Percentiles rank a stretch among this genome's conserved stretches.
phyloP scores from a whole-genome alignment of 495 filamentous ascomycete species.

The Aspergillus ostianus region DNA sequence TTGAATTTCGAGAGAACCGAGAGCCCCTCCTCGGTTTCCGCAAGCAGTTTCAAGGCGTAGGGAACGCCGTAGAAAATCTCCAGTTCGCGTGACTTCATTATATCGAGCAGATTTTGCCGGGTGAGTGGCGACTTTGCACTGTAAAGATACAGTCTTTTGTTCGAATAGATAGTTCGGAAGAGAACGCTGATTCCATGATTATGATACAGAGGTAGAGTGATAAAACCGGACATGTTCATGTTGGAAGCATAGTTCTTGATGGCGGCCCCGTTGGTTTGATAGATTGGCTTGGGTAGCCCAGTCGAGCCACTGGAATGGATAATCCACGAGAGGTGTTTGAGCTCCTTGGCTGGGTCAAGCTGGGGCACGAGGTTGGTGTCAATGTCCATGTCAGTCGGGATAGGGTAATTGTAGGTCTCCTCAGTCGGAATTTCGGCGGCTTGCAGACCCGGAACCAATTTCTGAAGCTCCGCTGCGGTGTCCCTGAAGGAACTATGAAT shows the following conservation, averaged over 20 bases:
- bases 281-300: constrained; percentile 57
- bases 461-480: constrained; percentile 24
- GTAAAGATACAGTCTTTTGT: constrained; percentile 45
- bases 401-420: constrained; percentile 20
- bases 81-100: constrained; percentile 42
- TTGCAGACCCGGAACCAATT: constrained; percentile 16
- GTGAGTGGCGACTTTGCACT: constrained; percentile 53
- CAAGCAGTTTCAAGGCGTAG: constrained; percentile 54
- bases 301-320: constrained; percentile 59
- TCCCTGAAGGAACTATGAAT: constrained; percentile 23
- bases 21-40: constrained; percentile 48
- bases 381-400: constrained; percentile 10
- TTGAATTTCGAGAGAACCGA: constrained; percentile 42
- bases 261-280: constrained; percentile 34
- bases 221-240: constrained; percentile 40
- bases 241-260: constrained; percentile 33
- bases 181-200: constrained; percentile 46
- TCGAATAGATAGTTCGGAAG: constrained; percentile 45
- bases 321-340: constrained; percentile 45
- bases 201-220: constrained; percentile 55
- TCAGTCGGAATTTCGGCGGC: constrained; percentile 18
- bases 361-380: constrained; percentile 21
- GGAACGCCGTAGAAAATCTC: constrained; percentile 56
- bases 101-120: constrained; percentile 47
- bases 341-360: constrained; percentile 21